These are phyloP conservation scores for Penicillium coprophilum DNA, from an alignment of 495 filamentous ascomycete genomes.

Conservation along the genomic window DNA sequence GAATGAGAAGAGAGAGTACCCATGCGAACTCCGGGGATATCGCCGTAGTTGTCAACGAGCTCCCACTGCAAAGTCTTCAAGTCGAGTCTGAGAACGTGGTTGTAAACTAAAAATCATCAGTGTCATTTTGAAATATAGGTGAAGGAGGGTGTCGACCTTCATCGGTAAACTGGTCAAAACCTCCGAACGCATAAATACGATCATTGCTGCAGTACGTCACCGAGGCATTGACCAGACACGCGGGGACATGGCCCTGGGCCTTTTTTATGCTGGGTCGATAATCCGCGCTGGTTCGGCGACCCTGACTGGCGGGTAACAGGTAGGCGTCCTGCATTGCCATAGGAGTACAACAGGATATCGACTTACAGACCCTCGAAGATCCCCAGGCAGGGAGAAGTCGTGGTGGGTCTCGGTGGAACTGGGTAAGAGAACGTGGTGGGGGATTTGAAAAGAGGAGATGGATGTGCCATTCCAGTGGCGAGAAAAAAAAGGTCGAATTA, in stretches of 20 bases:
- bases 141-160: constrained; percentile 56
- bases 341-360: constrained; percentile 30
- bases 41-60: constrained; percentile 95
- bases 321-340: constrained; percentile 61
- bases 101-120: constrained; percentile 68
- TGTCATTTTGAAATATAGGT: not conserved
- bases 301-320: constrained; percentile 80
- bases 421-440: constrained; percentile 15
- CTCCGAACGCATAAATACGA: constrained; percentile 95
- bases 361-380: constrained; percentile 31
- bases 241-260: constrained; percentile 81
- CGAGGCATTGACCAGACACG: constrained; percentile 95
- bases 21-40: constrained; percentile 98
- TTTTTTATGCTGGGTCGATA: constrained; percentile 80
- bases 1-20: constrained; percentile 54
- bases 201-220: constrained; percentile 96
- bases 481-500: constrained; percentile 7
- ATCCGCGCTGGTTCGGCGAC: constrained; percentile 59
- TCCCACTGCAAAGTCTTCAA: constrained; percentile 87
- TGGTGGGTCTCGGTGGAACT: constrained; percentile 42
- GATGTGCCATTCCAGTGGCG: constrained; percentile 20
- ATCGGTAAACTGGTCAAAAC: constrained; percentile 98
- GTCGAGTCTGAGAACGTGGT: constrained; percentile 89
- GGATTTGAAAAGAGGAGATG: constrained; percentile 9
- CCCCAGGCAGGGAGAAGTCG: constrained; percentile 29